A percentile compares a stretch with the other conserved stretches of the same genome.
Conservation (phyloP, 2,329 filamentous ascomycete species). For the Cladosporium halotolerans region DNA sequence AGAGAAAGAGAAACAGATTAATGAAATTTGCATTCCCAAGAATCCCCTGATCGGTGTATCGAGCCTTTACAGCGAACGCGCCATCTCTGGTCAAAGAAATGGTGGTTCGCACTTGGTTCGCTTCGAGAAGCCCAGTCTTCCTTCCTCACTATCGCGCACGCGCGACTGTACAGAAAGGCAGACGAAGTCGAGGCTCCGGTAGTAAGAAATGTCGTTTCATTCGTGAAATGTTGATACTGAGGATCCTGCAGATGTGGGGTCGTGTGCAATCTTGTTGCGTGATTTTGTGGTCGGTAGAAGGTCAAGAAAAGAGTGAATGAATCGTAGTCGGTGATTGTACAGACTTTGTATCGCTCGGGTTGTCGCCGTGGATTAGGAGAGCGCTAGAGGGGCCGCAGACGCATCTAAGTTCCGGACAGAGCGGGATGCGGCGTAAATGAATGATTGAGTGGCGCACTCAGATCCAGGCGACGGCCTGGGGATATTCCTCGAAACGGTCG, state of each 20-base stretch:
- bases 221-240: conserved; percentile 3
- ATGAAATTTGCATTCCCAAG: no score
- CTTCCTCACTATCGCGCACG: conserved; percentile 7
- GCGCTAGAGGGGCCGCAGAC: background rate
- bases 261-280: conserved; percentile 8
- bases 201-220: conserved; percentile 4
- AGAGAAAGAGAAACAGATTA: no score
- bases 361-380: background rate
- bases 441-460: background rate
- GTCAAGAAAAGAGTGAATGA: conserved; percentile 2
- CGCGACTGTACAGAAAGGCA: conserved; percentile 1
- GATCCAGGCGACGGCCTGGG: conserved; percentile 6
- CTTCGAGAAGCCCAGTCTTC: no score
- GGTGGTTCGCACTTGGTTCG: no score
- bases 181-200: background rate
- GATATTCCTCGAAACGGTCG: conserved; percentile 30
- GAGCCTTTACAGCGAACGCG: no score
- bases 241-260: conserved; percentile 4
- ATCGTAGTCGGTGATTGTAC: conserved; percentile 11
- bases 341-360: background rate
- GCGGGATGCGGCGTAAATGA: background rate
- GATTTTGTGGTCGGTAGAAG: conserved; percentile 2
- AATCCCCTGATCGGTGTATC: no score
- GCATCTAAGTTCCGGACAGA: background rate
- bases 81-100: no score